Base-by-base conservation (phyloP, 768 basidiomycete genomes). In the Tylopilus sp. region DNA sequence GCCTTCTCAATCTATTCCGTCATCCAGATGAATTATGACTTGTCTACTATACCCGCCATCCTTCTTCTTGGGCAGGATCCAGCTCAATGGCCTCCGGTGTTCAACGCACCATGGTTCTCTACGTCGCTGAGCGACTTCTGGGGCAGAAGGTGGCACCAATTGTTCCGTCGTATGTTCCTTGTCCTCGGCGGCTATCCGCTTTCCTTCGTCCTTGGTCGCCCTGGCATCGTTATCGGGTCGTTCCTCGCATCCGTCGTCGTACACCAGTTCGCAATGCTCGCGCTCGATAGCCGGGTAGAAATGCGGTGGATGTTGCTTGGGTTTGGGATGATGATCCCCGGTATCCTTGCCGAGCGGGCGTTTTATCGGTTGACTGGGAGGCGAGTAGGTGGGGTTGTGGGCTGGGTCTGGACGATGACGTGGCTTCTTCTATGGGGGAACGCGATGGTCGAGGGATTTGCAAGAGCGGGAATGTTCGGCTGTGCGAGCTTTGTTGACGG, bases 281-380 rank as follows among this genome's bases (percentile, higher is more conserved):
- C 43, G 2, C 25, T 37, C 19, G 7, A 19, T 12, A 17, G 12
- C 22, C 16, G 0, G 19, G 12, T 12, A 9, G 50, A 44, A 21
- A 4, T 11, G 11, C 21, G 41, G 41, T 36, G 50, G 50, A 45
- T 52, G 50, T 6, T 45, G 0, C 16, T 45, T 10, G 50, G 50
- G 11, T 52, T 52, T 10, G 50, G 50, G 21, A 52, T 52, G 50
- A 52, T 52, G 50, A 43, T 13, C 10, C 43, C 43, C 3, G 50
- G 50, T 3, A 5, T 52, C 34, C 43, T 52, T 8, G 21, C 21
- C 6, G 50, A 52, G 16, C 50, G 42, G 8, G 43, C 34, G 2
- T 45, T 45, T 30, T 4, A 12, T 6, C 33, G 6, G 34, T 36
- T 28, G 43, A 52, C 50, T 4, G 50, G 50, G 2, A 36, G 28